Base-by-base conservation (phyloP, 148 eudicot species). In the Pharnaceum exiguum region DNA sequence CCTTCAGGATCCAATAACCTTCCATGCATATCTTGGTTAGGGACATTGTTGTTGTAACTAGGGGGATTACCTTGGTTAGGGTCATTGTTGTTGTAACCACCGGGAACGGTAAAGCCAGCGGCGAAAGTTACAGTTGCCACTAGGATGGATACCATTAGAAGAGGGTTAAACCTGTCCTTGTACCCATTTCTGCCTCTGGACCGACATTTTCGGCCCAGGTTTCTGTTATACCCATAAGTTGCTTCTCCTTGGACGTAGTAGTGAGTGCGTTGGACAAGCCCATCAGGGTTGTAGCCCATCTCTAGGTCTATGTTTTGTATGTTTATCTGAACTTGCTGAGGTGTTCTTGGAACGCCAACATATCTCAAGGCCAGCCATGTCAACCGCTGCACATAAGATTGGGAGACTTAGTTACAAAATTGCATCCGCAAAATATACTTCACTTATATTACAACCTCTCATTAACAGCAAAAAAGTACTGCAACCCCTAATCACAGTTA, bases 111-210 rank as follows among this genome's bases (percentile, higher is more conserved):
- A 31, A 66, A 60, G 33, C 71, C 76, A 1, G 67, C 46, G 7
- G 77, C 68, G 11, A 48, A 72, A n/a, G 77, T 62, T 10, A 72
- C 68, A 11, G 77, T 72, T 38, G 68, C 59, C 13, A 62, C 68
- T 10, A 72, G 60, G 29, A 54, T 62, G 15, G 66, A 40, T 3
- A 66, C 70, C 66, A 72, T 13, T 13, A 66, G 31, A n/a, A 66
- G 71, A 17, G 72, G 56, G 54, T 72, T 62, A 37, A 67, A 60
- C 57, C 68, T 51, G 15, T 72, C 64, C 28, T 67, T 56, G 68
- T 55, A 72, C 39, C 49, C 67, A 42, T 32, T 52, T 10, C 26
- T 49, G 0, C 18, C 25, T 43, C 28, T 37, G 2, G 3, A 2
- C 5, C 33, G 28, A 13, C 37, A 28, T 25, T 10, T 1, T 36